Evolutionary conservation across 2,329 filamentous ascomycete species (phyloP), one percentile per base, ranked within the genome.

Genomic region (Aspergillus ustus): DNA sequence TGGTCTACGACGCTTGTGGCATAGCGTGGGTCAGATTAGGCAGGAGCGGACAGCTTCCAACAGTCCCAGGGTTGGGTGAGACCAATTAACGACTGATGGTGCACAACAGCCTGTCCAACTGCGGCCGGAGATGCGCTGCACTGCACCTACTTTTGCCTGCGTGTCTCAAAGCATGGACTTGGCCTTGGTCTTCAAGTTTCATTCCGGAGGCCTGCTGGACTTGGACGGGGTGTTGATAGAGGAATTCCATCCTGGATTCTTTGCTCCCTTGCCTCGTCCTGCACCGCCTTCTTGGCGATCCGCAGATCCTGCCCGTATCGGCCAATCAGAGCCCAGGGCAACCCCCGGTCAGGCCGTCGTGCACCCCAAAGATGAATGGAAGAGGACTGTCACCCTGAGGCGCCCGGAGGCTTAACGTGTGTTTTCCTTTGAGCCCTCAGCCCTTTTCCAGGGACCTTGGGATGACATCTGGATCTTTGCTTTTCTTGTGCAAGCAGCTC

Each of bases 281-380:
- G 64, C 64, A 66, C 64, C 62, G 63, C 55, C 58, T 61, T 59
- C 64, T 66, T 66, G 64, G 63, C 64, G 50, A 63, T 57, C 60
- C 56, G 64, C 57, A 66, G 63, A 66, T 66, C 64, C 61, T 61
- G 59, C 48, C 31, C 25, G 13, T 19, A 22, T 44, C 29, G 31
- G 34, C 64, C 60, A 64, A 66, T 64, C 46, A 64, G 31, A 34
- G 37, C 22, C 51, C 34, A 45, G 54, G 50, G 50, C 63, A 46
- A 62, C 60, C 53, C 53, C 54, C 51, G 48, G 57, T 65, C 58
- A 65, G 58, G 61, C 61, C 58, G 52, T 62, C 57, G 57, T 61
- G 63, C 60, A 51, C 51, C 59, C 34, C 34, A 11, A 40, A 40
- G 34, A 17, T 40, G 34, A 40, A 40, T 40, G 34, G 34, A 40